A percentile compares a stretch with the other conserved stretches of the same genome.
Conservation (phyloP, 2,329 filamentous ascomycete species). For the Cryoendolithus antarcticus region DNA sequence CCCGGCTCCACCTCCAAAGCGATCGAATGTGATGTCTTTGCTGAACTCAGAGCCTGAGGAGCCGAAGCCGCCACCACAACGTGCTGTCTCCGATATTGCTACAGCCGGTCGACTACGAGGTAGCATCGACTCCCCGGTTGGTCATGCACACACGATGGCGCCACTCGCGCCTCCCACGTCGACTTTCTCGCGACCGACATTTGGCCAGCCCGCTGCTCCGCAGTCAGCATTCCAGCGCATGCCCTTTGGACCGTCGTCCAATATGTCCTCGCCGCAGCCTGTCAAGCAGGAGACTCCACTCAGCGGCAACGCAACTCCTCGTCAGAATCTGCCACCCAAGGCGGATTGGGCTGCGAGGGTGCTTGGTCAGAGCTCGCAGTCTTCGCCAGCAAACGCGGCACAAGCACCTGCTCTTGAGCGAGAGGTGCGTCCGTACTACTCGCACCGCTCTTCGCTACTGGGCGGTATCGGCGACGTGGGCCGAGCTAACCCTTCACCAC, state of each 20-base stretch:
- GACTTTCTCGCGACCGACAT: conserved; percentile 12
- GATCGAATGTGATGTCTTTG: conserved; percentile 24
- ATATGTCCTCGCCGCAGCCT: conserved; percentile 11
- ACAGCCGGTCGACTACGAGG: too few species aligned
- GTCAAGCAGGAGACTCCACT: conserved; percentile 17
- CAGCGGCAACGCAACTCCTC: conserved; percentile 5
- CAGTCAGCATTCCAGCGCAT: conserved; percentile 14
- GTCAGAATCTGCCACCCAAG: conserved; percentile 12
- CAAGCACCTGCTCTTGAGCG: conserved; percentile 13
- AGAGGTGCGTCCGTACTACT: conserved; percentile 18
- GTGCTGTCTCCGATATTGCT: conserved; percentile 3
- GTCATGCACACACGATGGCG: too few species aligned
- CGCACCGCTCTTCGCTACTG: conserved; percentile 14
- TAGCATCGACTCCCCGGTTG: too few species aligned
- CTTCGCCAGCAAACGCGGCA: conserved; percentile 1
- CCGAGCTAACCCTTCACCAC: conserved; percentile 21
- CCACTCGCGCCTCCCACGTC: conserved; percentile 4
- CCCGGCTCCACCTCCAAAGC: conserved; percentile 23
- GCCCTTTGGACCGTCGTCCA: conserved; percentile 11
- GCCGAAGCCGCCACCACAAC: conserved; percentile 18
- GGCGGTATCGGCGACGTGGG: conserved; percentile 16
- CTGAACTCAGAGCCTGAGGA: conserved; percentile 24
- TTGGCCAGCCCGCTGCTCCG: conserved; percentile 15
- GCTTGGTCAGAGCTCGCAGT: conserved; percentile 9
- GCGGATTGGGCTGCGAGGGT: conserved; percentile 14